phyloP scores from a whole-genome alignment of 2,329 filamentous ascomycete species.

The Chaetomiaceae sp. region DNA sequence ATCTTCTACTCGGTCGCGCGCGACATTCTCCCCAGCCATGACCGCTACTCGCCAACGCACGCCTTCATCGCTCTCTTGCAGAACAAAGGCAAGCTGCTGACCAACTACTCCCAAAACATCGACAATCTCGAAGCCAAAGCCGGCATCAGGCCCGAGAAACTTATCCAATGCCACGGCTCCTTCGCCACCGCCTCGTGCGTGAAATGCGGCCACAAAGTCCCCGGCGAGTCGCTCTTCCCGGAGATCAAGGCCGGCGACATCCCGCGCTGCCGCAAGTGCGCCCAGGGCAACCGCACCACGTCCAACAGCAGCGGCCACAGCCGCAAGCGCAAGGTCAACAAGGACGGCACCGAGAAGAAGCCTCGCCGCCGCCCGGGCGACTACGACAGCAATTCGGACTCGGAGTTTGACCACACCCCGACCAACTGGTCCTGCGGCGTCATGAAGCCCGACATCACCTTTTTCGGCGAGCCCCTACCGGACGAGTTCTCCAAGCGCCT shows the following conservation, averaged over 20 bases:
- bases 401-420: slow-evolving; percentile 46
- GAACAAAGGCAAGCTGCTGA: slow-evolving; percentile 81
- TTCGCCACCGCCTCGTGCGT: slow-evolving; percentile 91
- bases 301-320: slow-evolving; percentile 36
- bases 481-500: slow-evolving; percentile 77
- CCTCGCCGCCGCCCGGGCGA: slow-evolving; percentile 39
- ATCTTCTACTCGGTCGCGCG: slow-evolving; percentile 91
- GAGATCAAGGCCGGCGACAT: slow-evolving; percentile 73
- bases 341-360: slow-evolving; percentile 35
- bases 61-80: slow-evolving; percentile 88
- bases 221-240: slow-evolving; percentile 72
- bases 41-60: slow-evolving; percentile 86
- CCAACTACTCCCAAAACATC: slow-evolving; percentile 98
- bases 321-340: slow-evolving; percentile 49
- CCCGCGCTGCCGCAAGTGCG: slow-evolving; percentile 71
- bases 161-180: slow-evolving; percentile 94
- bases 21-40: slow-evolving; percentile 78
- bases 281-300: slow-evolving; percentile 48
- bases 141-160: slow-evolving; percentile 72
- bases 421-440: slow-evolving; percentile 62
- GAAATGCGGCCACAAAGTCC: slow-evolving; percentile 69
- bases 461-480: slow-evolving; percentile 89
- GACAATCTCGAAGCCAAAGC: slow-evolving; percentile 90
- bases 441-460: slow-evolving; percentile 97
- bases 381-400: slow-evolving; percentile 42